Base-by-base conservation (phyloP, 345 rosid genomes). In the Citrus unshiu region DNA sequence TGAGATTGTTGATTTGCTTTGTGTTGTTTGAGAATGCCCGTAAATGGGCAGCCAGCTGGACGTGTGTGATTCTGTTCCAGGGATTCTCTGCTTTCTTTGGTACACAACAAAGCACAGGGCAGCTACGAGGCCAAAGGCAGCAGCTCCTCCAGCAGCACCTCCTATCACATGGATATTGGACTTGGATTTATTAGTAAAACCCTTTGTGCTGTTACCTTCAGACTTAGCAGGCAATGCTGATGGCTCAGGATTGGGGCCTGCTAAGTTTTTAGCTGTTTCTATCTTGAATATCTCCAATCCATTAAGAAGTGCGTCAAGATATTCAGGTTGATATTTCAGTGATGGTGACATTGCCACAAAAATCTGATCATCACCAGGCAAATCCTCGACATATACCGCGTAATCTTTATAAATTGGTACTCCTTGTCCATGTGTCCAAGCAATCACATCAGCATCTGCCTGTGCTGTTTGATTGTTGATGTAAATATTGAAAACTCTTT, bases 261-360 rank as follows among this genome's bases (percentile, higher is more conserved):
- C 97, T 65, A 96, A 77, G 76, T 81, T 90, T 73, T 81, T 84
- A 54, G 40, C 80, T 27, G 75, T 64, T 22, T 85, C 85, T 58
- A 92, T 84, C 88, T 96, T 93, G 85, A 93, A 91, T 43, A 95
- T 83, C 85, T 95, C 97, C 29, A 93, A n/a, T 13, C 96, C 96
- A 65, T 89, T 95, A 27, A 93, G 86, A 22, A 83, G 54, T 1
- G 93, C 79, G 63, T 92, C 91, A 39, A 70, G 81, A 79, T 39
- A 88, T 59, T 92, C 87, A 0, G 95, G 92, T 80, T 7, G 85
- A 39, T 7, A 1, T 30, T 46, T 46, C 0, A 73, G 68, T 0
- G 97, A 83, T 16, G 97, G 99, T 3, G 84, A 81, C 83, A 94
- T 80, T 19, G 86, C 89, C 71, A 94, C 70, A 25, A 73, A 60